Evolutionary conservation across 331 rosid genomes (phyloP).

Genomic region (Rhamnella rubrinervis): DNA sequence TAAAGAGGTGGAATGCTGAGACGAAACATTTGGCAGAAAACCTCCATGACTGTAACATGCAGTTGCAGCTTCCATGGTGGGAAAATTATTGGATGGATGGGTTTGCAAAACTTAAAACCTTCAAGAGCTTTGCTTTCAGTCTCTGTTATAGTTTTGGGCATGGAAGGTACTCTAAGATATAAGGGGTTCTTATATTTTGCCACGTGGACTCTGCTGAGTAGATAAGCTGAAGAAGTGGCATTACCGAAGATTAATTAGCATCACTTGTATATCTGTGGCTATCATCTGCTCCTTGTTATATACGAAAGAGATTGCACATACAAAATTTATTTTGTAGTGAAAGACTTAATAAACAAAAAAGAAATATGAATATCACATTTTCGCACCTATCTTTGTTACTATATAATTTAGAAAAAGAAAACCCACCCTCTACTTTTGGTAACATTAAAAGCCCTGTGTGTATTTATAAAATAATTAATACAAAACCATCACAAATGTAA

Average conservation of each 20-base stretch:
- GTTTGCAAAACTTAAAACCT: neutral
- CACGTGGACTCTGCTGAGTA: slow-evolving; percentile 50
- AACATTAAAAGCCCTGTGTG: too few relatives aligned
- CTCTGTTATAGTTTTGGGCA: slow-evolving; percentile 28
- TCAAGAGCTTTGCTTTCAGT: slow-evolving; percentile 4
- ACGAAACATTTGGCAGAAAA: slow-evolving; percentile 56
- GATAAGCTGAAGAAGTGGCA: slow-evolving; percentile 37
- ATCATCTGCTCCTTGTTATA: slow-evolving; percentile 23
- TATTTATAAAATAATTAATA: too few relatives aligned
- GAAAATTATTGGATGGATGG: slow-evolving; percentile 7
- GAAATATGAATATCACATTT: too few relatives aligned
- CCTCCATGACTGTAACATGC: slow-evolving; percentile 74
- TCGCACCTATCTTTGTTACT: too few relatives aligned
- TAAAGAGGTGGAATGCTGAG: slow-evolving; percentile 59
- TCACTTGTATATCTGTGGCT: slow-evolving; percentile 77
- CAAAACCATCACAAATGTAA: too few relatives aligned
- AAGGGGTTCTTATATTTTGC: slow-evolving; percentile 41
- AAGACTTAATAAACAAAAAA: too few relatives aligned
- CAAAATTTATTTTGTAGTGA: too few relatives aligned
- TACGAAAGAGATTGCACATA: too few relatives aligned
- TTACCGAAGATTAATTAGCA: slow-evolving; percentile 42
- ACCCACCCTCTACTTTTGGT: too few relatives aligned
- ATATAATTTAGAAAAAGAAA: too few relatives aligned
- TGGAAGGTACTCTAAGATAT: slow-evolving; percentile 33
- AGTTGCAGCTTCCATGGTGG: slow-evolving; percentile 75